phyloP scores from a whole-genome alignment of 768 basidiomycete species.

The Kondoa subrosea region DNA sequence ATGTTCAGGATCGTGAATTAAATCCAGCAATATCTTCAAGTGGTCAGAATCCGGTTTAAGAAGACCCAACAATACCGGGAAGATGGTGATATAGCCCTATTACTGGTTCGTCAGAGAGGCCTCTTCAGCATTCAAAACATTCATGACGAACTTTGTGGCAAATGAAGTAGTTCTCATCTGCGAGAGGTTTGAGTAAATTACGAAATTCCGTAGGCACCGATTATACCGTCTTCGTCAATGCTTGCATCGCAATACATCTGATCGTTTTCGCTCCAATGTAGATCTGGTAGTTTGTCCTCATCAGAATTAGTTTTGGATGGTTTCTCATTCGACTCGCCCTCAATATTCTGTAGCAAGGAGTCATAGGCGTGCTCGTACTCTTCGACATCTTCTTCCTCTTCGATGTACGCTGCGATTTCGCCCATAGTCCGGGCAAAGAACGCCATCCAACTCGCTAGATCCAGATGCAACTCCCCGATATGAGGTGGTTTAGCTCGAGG shows the following conservation, averaged over 20 bases:
- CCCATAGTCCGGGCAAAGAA: slow-evolving; percentile 90
- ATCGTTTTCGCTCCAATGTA: slow-evolving; percentile 79
- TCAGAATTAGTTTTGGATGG: slow-evolving; percentile 1
- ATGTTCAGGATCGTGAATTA: slow-evolving; percentile 60
- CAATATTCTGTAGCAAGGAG: slow-evolving; percentile 69
- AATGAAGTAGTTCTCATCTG: slow-evolving; percentile 79
- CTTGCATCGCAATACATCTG: slow-evolving; percentile 87
- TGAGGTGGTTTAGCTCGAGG: slow-evolving; percentile 67
- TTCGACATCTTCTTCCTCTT: slow-evolving; percentile 63
- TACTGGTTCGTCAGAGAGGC: not conserved
- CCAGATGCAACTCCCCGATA: slow-evolving; percentile 78
- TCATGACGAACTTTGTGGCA: slow-evolving; percentile 45
- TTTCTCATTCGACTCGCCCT: slow-evolving; percentile 41
- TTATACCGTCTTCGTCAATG: slow-evolving; percentile 62
- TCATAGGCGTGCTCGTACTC: slow-evolving; percentile 61
- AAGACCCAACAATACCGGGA: slow-evolving; percentile 74
- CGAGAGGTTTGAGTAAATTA: not conserved
- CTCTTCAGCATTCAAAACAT: not conserved
- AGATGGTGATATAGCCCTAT: slow-evolving; percentile 72
- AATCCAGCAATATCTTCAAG: slow-evolving; percentile 60
- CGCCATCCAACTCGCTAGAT: slow-evolving; percentile 89
- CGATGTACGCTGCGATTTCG: slow-evolving; percentile 70
- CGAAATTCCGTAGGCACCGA: slow-evolving; percentile 2
- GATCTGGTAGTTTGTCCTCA: slow-evolving; percentile 45
- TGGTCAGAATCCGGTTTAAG: slow-evolving; percentile 61